Evolutionary conservation across 164 flowering plant genomes (phyloP), one percentile per base, ranked within the genome.

Genomic region (Aristolochia fimbriata): DNA sequence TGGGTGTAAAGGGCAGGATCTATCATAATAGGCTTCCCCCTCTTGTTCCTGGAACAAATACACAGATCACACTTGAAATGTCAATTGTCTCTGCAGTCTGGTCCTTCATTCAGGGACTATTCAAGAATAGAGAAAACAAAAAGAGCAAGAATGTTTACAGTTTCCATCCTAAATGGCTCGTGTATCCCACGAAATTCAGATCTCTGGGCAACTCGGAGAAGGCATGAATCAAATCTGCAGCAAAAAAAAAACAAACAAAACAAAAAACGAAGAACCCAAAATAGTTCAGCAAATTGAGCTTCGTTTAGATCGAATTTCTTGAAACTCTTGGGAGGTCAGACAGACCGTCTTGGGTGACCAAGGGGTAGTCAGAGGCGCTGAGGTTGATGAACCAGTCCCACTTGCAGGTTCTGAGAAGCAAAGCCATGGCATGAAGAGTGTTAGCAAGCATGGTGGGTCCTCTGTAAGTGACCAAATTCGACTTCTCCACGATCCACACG

Each of bases 371-470:
- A 66, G 96, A 82, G 25, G 98, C 97, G 67, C 97, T 92, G 50
- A 92, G 94, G 65, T 92, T 92, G n/a, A 92, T 84, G 59, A 92
- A 92, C 98, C 98, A 92, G 65, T 89, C 98, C 96, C 96, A 92
- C 1, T 76, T 63, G 51, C 81, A 80, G 27, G 65, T 76, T 74
- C 87, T 87, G 63, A 87, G 57, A 8, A 92, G 82, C 67, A 83
- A 71, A 2, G 98, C 62, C 69, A 89, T 80, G 4, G 82, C 98
- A 64, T 92, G 98, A 20, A 92, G 83, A 15, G 97, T 92, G 14
- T 83, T 80, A 3, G 87, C 82, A 27, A 92, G 83, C 97, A 92
- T 92, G 1, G 96, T 89, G 8, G 98, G 94, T 0, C 98, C 98
- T 73, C 97, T 81, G 59, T 89, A 92, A 37, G 97, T 89, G 2